Conservation (phyloP, 2,329 filamentous ascomycete species). For the Trichocomaceae sp. region DNA sequence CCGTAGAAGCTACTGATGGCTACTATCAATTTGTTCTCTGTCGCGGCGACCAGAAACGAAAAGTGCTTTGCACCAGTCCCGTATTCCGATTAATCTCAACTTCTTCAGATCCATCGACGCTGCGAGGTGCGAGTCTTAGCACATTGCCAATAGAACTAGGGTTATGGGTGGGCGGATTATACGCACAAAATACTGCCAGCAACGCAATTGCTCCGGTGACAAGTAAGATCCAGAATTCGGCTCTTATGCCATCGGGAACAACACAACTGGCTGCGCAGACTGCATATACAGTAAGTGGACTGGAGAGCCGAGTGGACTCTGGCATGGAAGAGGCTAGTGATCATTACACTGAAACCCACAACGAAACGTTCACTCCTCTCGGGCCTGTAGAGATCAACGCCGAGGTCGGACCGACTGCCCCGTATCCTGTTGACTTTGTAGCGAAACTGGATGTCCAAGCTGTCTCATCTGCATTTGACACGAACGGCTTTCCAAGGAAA, state of each 20-base stretch:
- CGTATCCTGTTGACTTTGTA: conserved; percentile 34
- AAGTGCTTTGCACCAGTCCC: conserved; percentile 58
- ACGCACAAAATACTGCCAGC: conserved; percentile 32
- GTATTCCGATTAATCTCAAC: conserved; percentile 64
- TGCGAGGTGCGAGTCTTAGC: conserved; percentile 58
- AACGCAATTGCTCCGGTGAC: conserved; percentile 21
- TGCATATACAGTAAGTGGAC: conserved; percentile 28
- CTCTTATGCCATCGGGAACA: conserved; percentile 25
- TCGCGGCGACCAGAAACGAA: conserved; percentile 45
- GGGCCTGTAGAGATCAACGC: conserved; percentile 22
- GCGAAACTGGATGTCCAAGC: not conserved
- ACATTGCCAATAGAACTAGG: conserved; percentile 62
- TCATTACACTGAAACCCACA: conserved; percentile 29
- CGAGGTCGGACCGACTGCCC: conserved; percentile 27
- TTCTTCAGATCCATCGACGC: conserved; percentile 53
- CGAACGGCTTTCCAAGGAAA: conserved; percentile 50
- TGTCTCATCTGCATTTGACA: not conserved
- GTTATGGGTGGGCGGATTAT: conserved; percentile 37
- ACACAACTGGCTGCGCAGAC: conserved; percentile 27
- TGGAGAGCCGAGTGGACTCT: conserved; percentile 20
- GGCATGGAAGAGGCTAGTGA: conserved; percentile 32
- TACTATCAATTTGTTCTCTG: conserved; percentile 64
- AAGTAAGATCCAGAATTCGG: conserved; percentile 20
- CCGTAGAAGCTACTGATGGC: conserved; percentile 56
- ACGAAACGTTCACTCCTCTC: conserved; percentile 30